Percentiles rank a stretch among this genome's conserved stretches.
These are phyloP conservation scores for Pascua guehoae DNA, from an alignment of 1,284 basidiomycete species.

Conservation along the genomic window DNA sequence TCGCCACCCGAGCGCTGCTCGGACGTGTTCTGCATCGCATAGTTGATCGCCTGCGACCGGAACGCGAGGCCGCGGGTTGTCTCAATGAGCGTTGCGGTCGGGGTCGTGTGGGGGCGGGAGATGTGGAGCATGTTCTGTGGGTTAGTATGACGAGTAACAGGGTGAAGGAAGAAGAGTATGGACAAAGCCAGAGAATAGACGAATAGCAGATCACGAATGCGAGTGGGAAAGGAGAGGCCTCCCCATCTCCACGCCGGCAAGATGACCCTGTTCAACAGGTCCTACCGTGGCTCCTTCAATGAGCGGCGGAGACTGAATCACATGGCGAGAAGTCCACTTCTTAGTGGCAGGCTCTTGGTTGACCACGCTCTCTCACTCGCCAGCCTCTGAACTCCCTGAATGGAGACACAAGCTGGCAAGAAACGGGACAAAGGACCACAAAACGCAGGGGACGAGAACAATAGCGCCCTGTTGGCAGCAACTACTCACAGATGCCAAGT, in stretches of 20 bases:
- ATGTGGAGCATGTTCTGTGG: conserved; percentile 86
- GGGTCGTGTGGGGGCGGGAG: conserved; percentile 79
- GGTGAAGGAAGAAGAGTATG: background rate
- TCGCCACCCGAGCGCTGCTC: conserved; percentile 23
- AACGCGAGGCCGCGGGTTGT: conserved; percentile 89
- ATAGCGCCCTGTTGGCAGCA: too few relatives aligned
- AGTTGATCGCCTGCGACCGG: conserved; percentile 83
- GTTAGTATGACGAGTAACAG: conserved; percentile 8
- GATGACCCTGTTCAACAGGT: too few relatives aligned
- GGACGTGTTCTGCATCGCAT: conserved; percentile 59
- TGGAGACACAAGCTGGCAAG: background rate
- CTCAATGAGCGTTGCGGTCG: conserved; percentile 94
- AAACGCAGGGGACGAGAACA: background rate
- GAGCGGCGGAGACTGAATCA: too few relatives aligned
- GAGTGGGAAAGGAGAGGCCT: too few relatives aligned
- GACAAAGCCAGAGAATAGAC: background rate
- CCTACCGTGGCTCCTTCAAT: too few relatives aligned
- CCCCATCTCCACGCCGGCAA: too few relatives aligned
- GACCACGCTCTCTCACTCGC: too few relatives aligned
- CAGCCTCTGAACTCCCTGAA: too few relatives aligned
- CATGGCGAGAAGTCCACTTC: too few relatives aligned
- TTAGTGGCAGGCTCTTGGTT: too few relatives aligned
- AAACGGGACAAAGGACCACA: background rate
- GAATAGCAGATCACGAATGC: too few relatives aligned
- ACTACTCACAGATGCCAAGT: conserved; percentile 63